Evolutionary conservation across 768 basidiomycete species (phyloP), one percentile per base, ranked within the genome.

Genomic region (Rhizopogon roseolus): DNA sequence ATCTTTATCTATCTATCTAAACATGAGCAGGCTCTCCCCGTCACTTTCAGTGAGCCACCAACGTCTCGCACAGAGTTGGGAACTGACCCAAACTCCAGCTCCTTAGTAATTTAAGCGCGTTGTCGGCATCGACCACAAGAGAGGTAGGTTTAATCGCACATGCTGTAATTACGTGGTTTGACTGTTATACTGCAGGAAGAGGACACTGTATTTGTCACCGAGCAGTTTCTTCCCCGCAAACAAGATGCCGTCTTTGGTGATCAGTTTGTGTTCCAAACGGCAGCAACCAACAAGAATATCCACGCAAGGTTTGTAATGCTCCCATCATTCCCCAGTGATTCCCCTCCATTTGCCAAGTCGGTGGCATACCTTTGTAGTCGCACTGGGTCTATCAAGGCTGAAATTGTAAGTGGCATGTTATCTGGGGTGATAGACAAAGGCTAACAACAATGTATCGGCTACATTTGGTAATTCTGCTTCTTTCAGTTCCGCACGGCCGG

Each of bases 21-120:
- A 29, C 22, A 69, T 67, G 69, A 62, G 67, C 66, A 65, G 63
- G 64, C 54, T 67, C 59, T 69, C 69, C 1, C 62, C 64, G 57
- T 64, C 59, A 6, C 52, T 62, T 54, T 69, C 62, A 49, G 67
- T 71, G 41, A 64, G 67, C 41, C 29, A 6, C 14, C 27, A 4
- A 19, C 37, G 4, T 16, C 9, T 38, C 41, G n/a, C 45, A 36
- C 4, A 19, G 25, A 41, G 22, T 22, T 13, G 29, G 17, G 37
- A 54, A 38, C 50, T 45, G 27, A 42, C n/a, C 25, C 17, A 4
- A 36, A 36, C 2, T 17, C 8, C 38, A 67, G 67, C 50, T 67
- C 61, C 60, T 67, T 60, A 52, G 57, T 60, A 64, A 65, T 57
- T 59, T 61, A 58, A 64, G 57, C 39, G 58, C 58, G 8, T 34